Percentiles rank a stretch among this genome's conserved stretches.
Evolutionary conservation across 108 stramenopile genomes (phyloP).

Genomic region (Aurantiochytrium sp.): DNA sequence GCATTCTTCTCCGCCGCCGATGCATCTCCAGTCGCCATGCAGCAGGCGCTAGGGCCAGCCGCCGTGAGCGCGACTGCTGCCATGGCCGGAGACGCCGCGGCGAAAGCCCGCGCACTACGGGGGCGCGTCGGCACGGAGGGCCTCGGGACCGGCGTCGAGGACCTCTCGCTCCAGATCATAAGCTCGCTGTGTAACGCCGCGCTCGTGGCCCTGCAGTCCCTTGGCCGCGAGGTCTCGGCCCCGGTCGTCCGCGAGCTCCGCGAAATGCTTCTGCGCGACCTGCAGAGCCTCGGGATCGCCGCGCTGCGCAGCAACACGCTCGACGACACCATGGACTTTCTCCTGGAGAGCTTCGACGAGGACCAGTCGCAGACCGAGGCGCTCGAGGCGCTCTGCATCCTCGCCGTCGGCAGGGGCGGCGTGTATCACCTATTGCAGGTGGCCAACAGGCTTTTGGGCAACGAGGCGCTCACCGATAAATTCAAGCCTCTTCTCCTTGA

Average conservation of each 20-base stretch:
- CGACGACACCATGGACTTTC: neutral
- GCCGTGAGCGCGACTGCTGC: no score
- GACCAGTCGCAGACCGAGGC: neutral
- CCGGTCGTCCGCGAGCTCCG: neutral
- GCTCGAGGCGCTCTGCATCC: constrained; percentile 8
- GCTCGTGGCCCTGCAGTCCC: neutral
- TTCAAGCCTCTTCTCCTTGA: neutral
- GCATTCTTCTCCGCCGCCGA: neutral
- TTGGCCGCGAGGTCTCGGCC: neutral
- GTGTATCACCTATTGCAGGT: neutral
- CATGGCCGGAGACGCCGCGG: no score
- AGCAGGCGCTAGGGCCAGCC: neutral
- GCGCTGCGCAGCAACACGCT: neutral
- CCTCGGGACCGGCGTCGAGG: no score
- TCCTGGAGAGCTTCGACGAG: neutral
- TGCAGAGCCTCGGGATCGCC: neutral
- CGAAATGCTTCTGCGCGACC: neutral
- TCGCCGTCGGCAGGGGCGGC: neutral
- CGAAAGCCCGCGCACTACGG: no score
- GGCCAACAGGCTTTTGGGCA: neutral
- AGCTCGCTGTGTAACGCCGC: neutral
- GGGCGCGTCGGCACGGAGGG: no score
- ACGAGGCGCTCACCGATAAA: neutral
- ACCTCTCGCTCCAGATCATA: neutral
- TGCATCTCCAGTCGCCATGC: neutral